Base-by-base conservation (phyloP, 2,329 filamentous ascomycete species). In the Cladosporium sp. region DNA sequence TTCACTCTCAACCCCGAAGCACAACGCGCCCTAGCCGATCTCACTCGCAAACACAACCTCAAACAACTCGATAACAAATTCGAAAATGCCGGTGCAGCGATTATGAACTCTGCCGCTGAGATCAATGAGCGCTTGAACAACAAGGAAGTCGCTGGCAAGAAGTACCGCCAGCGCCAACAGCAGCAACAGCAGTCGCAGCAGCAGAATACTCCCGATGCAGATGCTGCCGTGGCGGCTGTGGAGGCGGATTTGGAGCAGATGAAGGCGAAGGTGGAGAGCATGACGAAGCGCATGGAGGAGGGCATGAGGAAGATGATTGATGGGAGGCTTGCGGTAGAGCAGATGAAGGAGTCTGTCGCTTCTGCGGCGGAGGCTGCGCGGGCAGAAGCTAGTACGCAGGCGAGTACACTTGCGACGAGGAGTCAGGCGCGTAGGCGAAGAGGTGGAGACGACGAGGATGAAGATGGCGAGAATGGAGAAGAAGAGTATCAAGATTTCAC, bases 261-360 rank as follows among this genome's bases (percentile, higher is more conserved):
- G 63, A 66, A 77, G 64, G 75, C 77, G 23, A 79, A 81, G 64
- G 85, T 88, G 2, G 77, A 82, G 18, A 74, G 76, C 3, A 77
- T 86, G 69, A 89, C 86, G 1, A 74, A 76, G 30, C 79, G 81
- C 59, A 80, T 89, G 72, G 88, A 91, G 69, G 79, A 83, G 71
- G 80, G 79, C 54, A 82, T 89, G 72, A 81, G 88, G 18, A 78
- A 81, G 14, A 75, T 86, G 58, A 84, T 90, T 66, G 88, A 91
- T 75, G 80, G 80, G 10, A 79, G 83, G 65, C 77, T 81, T 10
- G 81, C 79, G 66, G 73, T 85, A 16, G 75, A 80, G 63, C 72
- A 75, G 5, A 72, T 86, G 53, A 77, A 78, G 32, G 77, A 80
- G 14, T 76, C 79, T 2, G 67, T 88, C 5, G 70, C 73, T 3